Base-by-base conservation (phyloP, 1,284 basidiomycete species). In the Microbotryum lychnidis-dioicae region DNA sequence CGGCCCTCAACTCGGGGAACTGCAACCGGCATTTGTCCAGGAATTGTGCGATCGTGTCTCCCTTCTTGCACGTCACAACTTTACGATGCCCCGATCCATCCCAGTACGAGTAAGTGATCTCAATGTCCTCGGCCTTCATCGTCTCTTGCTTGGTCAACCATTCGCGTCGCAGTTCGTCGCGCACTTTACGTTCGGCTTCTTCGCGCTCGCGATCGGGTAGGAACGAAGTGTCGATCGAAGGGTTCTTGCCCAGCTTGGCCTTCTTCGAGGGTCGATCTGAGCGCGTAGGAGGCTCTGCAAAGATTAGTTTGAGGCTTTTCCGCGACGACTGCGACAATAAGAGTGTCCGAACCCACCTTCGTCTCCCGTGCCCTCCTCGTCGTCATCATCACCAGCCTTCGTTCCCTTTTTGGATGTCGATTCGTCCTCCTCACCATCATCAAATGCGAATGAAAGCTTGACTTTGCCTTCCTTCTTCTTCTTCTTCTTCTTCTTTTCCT, bases 61-160 rank as follows among this genome's bases (percentile, higher is more conserved):
- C 94, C 75, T 99, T 99, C 80, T 91, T 96, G 77, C 92, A 97
- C 71, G 80, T 81, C 20, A 96, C 93, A 44, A 84, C 86, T 78
- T 94, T 97, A 49, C 94, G 81, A 77, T 98, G 96, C 0, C 96
- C 96, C 71, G 87, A 92, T 6, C 94, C 94, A 73, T 99, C 94
- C 96, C 96, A 99, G 76, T 87, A 98, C 0, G 91, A 96, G 74
- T 97, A 99, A 0, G 86, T 86, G 68, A 97, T 83, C 74, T 94
- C 90, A 60, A 97, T 87, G 29, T 90, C 87, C 70, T 94, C 92
- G 49, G 82, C 78, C 77, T 96, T 97, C 71, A 89, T 83, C 47
- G 85, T 81, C 67, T 93, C 91, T 72, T 99, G 94, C 73, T 85
- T 87, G 62, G 79, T 79, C 42, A 97, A 79, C 91, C 93, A 99